phyloP scores from a whole-genome alignment of 768 basidiomycete genomes.

The Boletus vinaceobasis region DNA sequence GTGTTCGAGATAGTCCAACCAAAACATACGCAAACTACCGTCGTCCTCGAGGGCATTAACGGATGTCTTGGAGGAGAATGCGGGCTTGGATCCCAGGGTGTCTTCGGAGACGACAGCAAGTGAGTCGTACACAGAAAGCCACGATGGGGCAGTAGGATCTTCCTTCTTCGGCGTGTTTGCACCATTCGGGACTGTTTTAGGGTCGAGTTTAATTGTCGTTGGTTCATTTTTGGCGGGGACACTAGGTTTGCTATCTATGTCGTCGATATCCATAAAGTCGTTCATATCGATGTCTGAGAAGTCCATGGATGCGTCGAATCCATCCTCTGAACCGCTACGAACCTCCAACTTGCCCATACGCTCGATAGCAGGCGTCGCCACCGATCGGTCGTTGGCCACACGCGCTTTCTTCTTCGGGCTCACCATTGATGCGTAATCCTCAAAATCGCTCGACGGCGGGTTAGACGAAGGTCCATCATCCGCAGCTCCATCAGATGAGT shows the following conservation, averaged over 20 bases:
- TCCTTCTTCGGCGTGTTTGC: conserved; percentile 40
- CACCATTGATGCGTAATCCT: conserved; percentile 45
- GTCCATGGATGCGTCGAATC: conserved; percentile 46
- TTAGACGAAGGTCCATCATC: conserved; percentile 26
- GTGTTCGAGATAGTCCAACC: conserved; percentile 91
- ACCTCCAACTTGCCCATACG: conserved; percentile 59
- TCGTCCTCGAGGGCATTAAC: conserved; percentile 74
- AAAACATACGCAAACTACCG: conserved; percentile 87
- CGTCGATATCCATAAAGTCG: conserved; percentile 55
- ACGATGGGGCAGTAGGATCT: conserved; percentile 48
- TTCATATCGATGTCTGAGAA: conserved; percentile 61
- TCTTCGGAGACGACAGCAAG: conserved; percentile 61
- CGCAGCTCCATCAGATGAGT: conserved; percentile 36
- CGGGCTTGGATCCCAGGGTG: conserved; percentile 43
- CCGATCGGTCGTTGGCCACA: conserved; percentile 40
- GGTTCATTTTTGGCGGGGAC: conserved; percentile 27
- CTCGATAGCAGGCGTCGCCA: conserved; percentile 54
- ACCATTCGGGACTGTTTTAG: conserved; percentile 8
- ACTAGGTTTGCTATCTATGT: conserved; percentile 45
- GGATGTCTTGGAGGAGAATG: conserved; percentile 38
- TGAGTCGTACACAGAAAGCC: conserved; percentile 76
- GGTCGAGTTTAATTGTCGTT: conserved; percentile 2
- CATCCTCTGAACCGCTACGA: conserved; percentile 46
- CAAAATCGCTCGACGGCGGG: conserved; percentile 46
- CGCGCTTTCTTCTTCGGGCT: conserved; percentile 69